Conservation (phyloP, 1,139 yeast species). For the Kodamaea sp. region DNA sequence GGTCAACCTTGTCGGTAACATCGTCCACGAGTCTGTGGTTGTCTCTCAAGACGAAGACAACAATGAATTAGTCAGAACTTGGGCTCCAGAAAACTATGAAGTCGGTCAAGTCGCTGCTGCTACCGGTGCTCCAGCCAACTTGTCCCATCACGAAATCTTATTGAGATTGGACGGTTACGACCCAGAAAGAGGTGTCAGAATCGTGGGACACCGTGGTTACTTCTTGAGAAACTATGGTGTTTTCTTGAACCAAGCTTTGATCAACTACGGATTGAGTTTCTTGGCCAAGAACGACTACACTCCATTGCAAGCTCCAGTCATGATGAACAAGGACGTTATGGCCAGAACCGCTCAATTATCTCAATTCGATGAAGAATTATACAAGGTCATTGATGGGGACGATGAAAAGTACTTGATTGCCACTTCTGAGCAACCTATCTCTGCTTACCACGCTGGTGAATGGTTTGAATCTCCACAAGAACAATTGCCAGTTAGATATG, state of each 20-base stretch:
- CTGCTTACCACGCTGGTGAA: constrained; percentile 96
- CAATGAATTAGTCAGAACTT: constrained; percentile 81
- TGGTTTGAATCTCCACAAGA: constrained; percentile 98
- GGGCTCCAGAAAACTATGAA: constrained; percentile 71
- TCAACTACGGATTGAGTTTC: constrained; percentile 90
- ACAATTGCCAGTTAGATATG: constrained; percentile 94
- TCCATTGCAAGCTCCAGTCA: constrained; percentile 97
- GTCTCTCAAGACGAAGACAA: constrained; percentile 86
- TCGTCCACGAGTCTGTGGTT: constrained; percentile 90
- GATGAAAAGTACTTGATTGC: constrained; percentile 98
- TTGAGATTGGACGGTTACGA: constrained; percentile 96
- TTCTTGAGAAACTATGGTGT: constrained; percentile 95
- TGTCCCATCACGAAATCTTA: constrained; percentile 94
- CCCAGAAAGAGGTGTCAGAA: constrained; percentile 97
- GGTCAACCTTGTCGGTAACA: constrained; percentile 88
- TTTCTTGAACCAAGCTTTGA: constrained; percentile 95
- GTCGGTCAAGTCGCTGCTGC: constrained; percentile 67
- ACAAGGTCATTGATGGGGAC: constrained; percentile 94
- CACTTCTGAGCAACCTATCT: constrained; percentile 98
- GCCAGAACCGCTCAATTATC: constrained; percentile 98
- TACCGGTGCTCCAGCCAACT: constrained; percentile 71
- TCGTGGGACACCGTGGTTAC: constrained; percentile 98
- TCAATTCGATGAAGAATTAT: constrained; percentile 95
- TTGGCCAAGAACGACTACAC: constrained; percentile 77
- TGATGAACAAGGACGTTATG: constrained; percentile 99